Evolutionary conservation across 345 rosid species (phyloP).

Genomic region (Lepidium africanum): DNA sequence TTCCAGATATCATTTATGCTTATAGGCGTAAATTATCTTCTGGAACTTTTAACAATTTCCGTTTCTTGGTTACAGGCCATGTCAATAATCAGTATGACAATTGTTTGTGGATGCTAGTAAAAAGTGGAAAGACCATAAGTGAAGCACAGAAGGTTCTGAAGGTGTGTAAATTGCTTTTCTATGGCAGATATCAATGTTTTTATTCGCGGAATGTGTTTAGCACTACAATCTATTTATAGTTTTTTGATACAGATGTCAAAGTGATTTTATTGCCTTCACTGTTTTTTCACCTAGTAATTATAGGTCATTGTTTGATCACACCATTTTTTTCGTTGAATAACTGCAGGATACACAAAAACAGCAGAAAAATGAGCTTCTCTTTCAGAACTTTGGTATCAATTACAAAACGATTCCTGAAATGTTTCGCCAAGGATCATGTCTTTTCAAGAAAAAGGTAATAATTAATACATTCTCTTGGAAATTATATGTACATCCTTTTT

Average conservation of each 20-base stretch:
- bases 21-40: not conserved
- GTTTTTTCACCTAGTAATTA: not conserved
- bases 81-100: slow-evolving; percentile 49
- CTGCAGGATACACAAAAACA: slow-evolving; percentile 69
- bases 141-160: slow-evolving; percentile 59
- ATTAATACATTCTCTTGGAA: not conserved
- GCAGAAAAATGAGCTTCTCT: slow-evolving; percentile 80
- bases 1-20: not conserved
- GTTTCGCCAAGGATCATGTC: slow-evolving; percentile 86
- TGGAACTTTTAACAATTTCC: not conserved
- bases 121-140: slow-evolving; percentile 49
- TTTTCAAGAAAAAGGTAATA: slow-evolving; percentile 61
- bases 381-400: slow-evolving; percentile 67
- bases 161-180: slow-evolving; percentile 34
- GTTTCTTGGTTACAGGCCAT: slow-evolving; percentile 52
- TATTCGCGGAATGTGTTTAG: not conserved
- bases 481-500: not conserved
- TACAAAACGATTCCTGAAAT: slow-evolving; percentile 58
- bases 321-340: not conserved
- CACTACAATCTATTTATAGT: not conserved
- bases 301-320: not conserved
- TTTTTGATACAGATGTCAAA: not conserved
- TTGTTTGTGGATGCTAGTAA: slow-evolving; percentile 73
- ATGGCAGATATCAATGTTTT: not conserved
- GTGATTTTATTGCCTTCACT: not conserved